Evolutionary conservation across 495 filamentous ascomycete genomes (phyloP).

Genomic region (Tetracladium marchalianum): DNA sequence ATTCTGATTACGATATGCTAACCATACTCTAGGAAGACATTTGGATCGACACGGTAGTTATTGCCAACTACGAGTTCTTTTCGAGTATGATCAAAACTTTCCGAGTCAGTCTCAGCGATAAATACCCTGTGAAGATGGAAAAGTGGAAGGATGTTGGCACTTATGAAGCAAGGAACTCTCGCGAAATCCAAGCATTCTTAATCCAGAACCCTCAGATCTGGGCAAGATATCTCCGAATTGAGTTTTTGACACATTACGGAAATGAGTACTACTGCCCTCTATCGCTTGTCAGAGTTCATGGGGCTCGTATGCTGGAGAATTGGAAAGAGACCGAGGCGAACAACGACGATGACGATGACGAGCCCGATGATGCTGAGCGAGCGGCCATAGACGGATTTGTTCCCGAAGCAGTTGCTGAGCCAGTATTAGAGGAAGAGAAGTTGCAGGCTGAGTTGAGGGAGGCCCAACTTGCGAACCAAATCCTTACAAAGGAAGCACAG

Average conservation of each 20-base stretch:
- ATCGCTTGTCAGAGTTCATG: slow-evolving; percentile 83
- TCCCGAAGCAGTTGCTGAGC: slow-evolving; percentile 26
- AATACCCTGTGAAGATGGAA: slow-evolving; percentile 83
- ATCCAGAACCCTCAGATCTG: slow-evolving; percentile 91
- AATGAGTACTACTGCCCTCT: slow-evolving; percentile 95
- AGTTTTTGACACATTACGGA: slow-evolving; percentile 89
- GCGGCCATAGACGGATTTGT: slow-evolving; percentile 24
- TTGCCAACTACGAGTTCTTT: slow-evolving; percentile 98
- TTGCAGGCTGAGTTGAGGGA: slow-evolving; percentile 7
- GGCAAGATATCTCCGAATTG: slow-evolving; percentile 83
- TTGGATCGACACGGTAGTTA: slow-evolving; percentile 85
- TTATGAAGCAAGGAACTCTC: slow-evolving; percentile 82
- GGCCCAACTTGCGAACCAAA: not conserved
- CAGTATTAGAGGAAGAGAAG: slow-evolving; percentile 16
- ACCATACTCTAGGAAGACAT: slow-evolving; percentile 59
- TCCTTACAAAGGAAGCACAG: not conserved
- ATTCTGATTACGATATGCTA: slow-evolving; percentile 30
- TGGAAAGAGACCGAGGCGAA: slow-evolving; percentile 59
- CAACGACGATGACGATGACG: slow-evolving; percentile 39
- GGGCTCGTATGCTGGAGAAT: slow-evolving; percentile 86
- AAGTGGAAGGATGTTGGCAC: slow-evolving; percentile 86
- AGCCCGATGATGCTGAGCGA: slow-evolving; percentile 21
- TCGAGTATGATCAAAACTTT: slow-evolving; percentile 91
- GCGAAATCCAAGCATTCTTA: slow-evolving; percentile 88
- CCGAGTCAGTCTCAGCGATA: slow-evolving; percentile 79